These are phyloP conservation scores for Podaxis pistillaris DNA, from an alignment of 768 basidiomycete species.

Conservation along the genomic window DNA sequence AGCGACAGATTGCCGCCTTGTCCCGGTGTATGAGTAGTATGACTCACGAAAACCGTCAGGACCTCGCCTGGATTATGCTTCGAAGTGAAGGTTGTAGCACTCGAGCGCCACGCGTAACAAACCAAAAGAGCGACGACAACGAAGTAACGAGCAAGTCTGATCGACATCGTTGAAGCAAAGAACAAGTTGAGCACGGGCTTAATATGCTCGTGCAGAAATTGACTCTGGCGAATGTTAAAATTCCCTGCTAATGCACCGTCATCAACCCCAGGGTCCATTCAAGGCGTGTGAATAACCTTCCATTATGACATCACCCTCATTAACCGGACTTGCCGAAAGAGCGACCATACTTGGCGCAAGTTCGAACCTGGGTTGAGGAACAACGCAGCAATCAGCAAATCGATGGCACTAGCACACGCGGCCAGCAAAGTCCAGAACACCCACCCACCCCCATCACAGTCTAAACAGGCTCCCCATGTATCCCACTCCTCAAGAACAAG, in stretches of 20 bases:
- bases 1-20: background rate
- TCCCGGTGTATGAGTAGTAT: background rate
- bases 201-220: background rate
- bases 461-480: constrained; percentile 34
- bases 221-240: background rate
- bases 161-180: constrained; percentile 23
- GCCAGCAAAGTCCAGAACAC: background rate
- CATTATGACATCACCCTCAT: constrained; percentile 4
- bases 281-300: background rate
- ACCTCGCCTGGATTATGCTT: constrained; percentile 13
- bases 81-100: background rate
- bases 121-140: constrained; percentile 45
- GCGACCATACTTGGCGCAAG: background rate
- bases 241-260: background rate
- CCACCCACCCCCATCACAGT: background rate
- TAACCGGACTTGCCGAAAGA: background rate
- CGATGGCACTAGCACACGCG: background rate
- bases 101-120: constrained; percentile 17
- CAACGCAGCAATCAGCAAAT: background rate
- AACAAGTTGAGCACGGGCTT: background rate
- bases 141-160: constrained; percentile 23
- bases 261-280: too few relatives aligned
- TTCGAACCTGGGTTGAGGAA: background rate
- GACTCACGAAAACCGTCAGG: constrained; percentile 25
- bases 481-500: constrained; percentile 51